Evolutionary conservation across 2,329 filamentous ascomycete species (phyloP).

Genomic region (Colletotrichum sansevieriae): DNA sequence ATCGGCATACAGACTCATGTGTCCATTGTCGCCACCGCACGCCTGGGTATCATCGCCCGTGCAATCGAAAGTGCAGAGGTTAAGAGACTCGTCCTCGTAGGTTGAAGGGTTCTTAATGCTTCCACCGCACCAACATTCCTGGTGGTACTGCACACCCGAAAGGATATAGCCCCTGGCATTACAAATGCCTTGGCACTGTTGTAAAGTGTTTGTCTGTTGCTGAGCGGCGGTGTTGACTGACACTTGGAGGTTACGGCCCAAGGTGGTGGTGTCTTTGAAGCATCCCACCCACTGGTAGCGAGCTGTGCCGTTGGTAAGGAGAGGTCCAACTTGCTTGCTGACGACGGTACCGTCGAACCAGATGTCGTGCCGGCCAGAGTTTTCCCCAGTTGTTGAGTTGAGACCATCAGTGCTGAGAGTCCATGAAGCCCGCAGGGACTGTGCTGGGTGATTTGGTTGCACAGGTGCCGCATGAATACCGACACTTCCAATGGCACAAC

Average conservation of each 20-base stretch:
- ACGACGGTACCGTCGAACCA: conserved; percentile 50
- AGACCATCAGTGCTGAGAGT: conserved; percentile 57
- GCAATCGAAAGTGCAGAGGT: conserved; percentile 49
- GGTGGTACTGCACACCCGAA: conserved; percentile 51
- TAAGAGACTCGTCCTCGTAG: conserved; percentile 45
- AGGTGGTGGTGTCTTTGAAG: conserved; percentile 50
- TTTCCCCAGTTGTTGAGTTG: conserved; percentile 42
- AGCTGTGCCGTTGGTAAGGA: conserved; percentile 48
- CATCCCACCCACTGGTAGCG: conserved; percentile 55
- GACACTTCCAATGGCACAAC: conserved; percentile 49
- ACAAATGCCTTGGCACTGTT: conserved; percentile 50
- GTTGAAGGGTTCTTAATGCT: conserved; percentile 44
- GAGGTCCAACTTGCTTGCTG: conserved; percentile 52
- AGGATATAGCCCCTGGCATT: conserved; percentile 48
- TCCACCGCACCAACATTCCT: conserved; percentile 50
- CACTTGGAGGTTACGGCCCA: conserved; percentile 50
- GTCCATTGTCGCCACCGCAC: conserved; percentile 50
- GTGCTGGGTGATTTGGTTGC: conserved; percentile 48
- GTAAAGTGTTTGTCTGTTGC: conserved; percentile 49
- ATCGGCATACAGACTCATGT: conserved; percentile 51
- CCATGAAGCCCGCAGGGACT: conserved; percentile 51
- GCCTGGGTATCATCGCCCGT: conserved; percentile 47
- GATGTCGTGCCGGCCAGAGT: conserved; percentile 55
- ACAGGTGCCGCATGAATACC: conserved; percentile 49
- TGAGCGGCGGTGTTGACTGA: conserved; percentile 46